Percentiles rank a stretch among this genome's conserved stretches.
These are phyloP conservation scores for Herpetospermum pedunculosum DNA, from an alignment of 306 rosid species.

Conservation along the genomic window DNA sequence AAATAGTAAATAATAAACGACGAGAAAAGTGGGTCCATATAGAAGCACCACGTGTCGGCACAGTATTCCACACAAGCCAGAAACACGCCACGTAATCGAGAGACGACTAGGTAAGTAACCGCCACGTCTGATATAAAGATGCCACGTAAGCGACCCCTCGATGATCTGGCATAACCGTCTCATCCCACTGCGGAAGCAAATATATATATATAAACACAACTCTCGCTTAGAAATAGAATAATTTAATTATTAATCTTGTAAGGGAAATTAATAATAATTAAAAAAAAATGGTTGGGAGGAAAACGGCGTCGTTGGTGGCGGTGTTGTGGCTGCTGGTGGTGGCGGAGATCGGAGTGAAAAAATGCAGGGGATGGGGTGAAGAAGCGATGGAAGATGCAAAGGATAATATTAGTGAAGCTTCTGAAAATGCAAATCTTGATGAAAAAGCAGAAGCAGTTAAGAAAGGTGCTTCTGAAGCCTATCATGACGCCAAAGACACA, in stretches of 20 bases:
- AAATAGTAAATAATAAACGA: background rate
- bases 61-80: background rate
- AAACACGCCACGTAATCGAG: constrained; percentile 24
- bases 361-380: constrained; percentile 10
- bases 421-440: background rate
- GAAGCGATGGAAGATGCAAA: background rate
- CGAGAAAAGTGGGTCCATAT: background rate
- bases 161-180: no score
- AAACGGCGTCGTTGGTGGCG: background rate
- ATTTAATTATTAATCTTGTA: no score
- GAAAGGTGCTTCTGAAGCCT: background rate
- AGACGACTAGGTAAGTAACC: background rate
- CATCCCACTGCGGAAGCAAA: no score
- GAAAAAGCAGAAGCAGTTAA: constrained; percentile 2
- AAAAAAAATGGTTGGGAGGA: constrained; percentile 9
- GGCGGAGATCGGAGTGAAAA: no score
- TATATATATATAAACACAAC: no score
- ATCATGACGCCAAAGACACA: constrained; percentile 5
- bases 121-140: background rate
- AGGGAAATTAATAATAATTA: no score
- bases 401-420: background rate
- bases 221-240: no score
- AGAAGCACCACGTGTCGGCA: background rate
- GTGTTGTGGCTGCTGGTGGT: constrained; percentile 16
- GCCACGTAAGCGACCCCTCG: no score